Evolutionary conservation across 805 yeast species (phyloP), one percentile per base, ranked within the genome.

Genomic region (Scheffersomyces spartinae): DNA sequence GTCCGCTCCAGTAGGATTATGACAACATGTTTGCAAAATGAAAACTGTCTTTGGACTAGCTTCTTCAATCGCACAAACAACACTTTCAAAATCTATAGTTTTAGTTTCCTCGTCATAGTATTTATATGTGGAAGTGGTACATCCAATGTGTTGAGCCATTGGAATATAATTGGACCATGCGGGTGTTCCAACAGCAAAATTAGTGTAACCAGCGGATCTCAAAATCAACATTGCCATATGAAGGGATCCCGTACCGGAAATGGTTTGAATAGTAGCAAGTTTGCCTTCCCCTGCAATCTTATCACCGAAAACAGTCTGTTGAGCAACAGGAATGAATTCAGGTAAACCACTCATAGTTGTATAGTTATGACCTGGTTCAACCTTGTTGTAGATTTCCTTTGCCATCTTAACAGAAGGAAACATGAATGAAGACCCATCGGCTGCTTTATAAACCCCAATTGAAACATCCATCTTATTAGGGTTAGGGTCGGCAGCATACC

Each of bases 371-470:
- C 67, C 66, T 3, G 63, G 61, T 30, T 59, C 62, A 22, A 54
- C 43, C 8, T 36, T 32, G 20, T 36, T 34, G 22, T 61, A 45
- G 11, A 33, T 32, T 20, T 43, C 34, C 34, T 61, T 60, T 24
- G 66, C 64, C 26, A 38, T 35, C 13, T 39, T 34, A 15, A 61
- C 61, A 17, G 55, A 39, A 9, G 65, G 65, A 33, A 60, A 56
- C 7, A 50, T 41, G 36, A 47, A 55, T n/a, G 43, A 35, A 17
- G 42, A 39, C 2, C 64, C 64, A 10, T 42, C 40, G 26, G 52
- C 63, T 17, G 55, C 51, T 28, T 59, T 59, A 42, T 60, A 61
- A n/a, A 62, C 67, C 9, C 68, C 68, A 16, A 61, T 60, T 17
- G 59, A 44, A 12, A 61, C 56, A 31, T 61, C 66, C 15, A 61